Percentiles rank a stretch among this genome's conserved stretches.
Evolutionary conservation across 495 filamentous ascomycete species (phyloP).

Genomic region (Aspergillus homomorphus): DNA sequence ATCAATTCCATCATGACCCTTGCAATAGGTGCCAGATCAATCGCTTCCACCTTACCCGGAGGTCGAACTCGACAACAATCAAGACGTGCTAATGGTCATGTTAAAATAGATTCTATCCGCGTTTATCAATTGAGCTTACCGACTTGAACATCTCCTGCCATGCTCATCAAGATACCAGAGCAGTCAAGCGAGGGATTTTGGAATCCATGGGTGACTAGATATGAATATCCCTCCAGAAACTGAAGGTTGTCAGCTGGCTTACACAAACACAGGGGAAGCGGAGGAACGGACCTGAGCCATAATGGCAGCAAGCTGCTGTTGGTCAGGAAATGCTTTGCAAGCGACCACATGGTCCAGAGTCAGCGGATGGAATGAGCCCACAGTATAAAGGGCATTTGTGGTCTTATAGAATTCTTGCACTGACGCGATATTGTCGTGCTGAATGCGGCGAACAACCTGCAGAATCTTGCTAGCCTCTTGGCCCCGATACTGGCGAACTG

Average conservation of each 20-base stretch:
- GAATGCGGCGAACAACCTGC: constrained; percentile 3
- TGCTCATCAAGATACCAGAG: constrained; percentile 16
- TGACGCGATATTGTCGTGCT: constrained; percentile 16
- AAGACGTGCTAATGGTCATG: constrained; percentile 8
- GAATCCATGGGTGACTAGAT: constrained; percentile 11
- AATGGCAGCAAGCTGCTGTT: constrained; percentile 18
- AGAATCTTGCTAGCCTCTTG: constrained; percentile 13
- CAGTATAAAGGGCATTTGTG: constrained; percentile 12
- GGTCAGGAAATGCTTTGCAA: constrained; percentile 17
- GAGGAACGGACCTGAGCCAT: constrained; percentile 18
- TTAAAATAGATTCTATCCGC: neutral
- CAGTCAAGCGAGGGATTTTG: constrained; percentile 14
- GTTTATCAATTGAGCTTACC: constrained; percentile 12
- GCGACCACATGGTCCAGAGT: constrained; percentile 19
- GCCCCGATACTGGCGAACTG: constrained; percentile 11
- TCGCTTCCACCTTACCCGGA: constrained; percentile 3
- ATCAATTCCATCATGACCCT: constrained; percentile 33
- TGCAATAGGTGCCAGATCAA: constrained; percentile 13
- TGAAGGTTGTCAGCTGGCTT: constrained; percentile 8
- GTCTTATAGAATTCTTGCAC: constrained; percentile 13
- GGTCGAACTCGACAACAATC: constrained; percentile 9
- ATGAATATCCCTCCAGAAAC: constrained; percentile 16
- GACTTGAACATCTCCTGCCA: constrained; percentile 16
- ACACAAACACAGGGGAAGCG: neutral
- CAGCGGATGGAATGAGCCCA: constrained; percentile 17